A percentile compares a stretch with the other conserved stretches of the same genome.
Evolutionary conservation across 345 rosid genomes (phyloP).

Genomic region (Acer negundo): DNA sequence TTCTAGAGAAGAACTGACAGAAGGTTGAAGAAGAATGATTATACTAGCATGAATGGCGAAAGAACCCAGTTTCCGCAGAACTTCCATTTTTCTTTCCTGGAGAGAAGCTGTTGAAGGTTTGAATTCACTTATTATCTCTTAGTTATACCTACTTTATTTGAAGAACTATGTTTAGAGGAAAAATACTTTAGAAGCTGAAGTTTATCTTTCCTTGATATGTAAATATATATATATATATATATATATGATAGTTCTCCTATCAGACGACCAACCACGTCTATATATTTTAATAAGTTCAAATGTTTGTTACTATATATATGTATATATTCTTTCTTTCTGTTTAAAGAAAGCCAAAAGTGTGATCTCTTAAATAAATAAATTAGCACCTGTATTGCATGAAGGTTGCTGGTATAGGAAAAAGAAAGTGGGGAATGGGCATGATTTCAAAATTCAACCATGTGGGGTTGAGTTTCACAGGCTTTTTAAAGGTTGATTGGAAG

Average conservation of each 20-base stretch:
- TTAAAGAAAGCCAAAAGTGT: constrained; percentile 9
- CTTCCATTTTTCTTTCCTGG: constrained; percentile 30
- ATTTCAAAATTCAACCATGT: constrained; percentile 34
- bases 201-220: neutral
- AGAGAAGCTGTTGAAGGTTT: constrained; percentile 6
- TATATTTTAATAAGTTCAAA: too few species aligned
- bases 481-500: constrained; percentile 13
- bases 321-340: neutral
- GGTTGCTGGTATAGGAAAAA: constrained; percentile 21
- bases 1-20: constrained; percentile 29
- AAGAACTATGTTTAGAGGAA: neutral
- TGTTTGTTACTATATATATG: neutral
- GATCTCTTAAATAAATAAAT: neutral
- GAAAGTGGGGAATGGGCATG: constrained; percentile 27
- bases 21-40: constrained; percentile 28
- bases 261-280: too few species aligned
- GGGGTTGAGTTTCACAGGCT: constrained; percentile 34
- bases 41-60: constrained; percentile 20
- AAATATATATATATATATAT: neutral
- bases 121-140: neutral
- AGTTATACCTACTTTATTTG: neutral
- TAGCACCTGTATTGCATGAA: constrained; percentile 25
- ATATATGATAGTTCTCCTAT: too few species aligned
- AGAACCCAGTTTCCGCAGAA: constrained; percentile 28
- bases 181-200: constrained; percentile 2